phyloP scores from a whole-genome alignment of 345 rosid species.

The Cardamine occulta region DNA sequence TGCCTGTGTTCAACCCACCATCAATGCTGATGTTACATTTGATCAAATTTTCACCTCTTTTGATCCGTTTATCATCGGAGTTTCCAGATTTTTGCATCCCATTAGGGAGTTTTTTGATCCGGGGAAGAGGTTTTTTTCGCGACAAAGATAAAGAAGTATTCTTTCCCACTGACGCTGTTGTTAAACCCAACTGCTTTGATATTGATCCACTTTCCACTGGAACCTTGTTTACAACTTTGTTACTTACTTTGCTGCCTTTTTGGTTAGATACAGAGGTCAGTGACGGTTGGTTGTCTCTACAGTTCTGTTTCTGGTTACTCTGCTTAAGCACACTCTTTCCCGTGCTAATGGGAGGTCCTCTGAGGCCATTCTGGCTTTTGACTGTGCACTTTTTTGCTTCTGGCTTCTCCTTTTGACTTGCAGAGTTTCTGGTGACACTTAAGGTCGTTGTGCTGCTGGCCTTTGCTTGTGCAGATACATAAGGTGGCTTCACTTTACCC shows the following conservation, averaged over 20 bases:
- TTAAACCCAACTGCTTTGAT: slow-evolving; percentile 48
- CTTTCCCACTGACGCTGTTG: slow-evolving; percentile 40
- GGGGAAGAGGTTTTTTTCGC: slow-evolving; percentile 49
- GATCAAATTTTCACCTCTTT: slow-evolving; percentile 47
- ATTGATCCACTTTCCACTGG: slow-evolving; percentile 40
- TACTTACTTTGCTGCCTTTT: slow-evolving; percentile 46
- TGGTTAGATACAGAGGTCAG: slow-evolving; percentile 48
- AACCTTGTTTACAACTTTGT: slow-evolving; percentile 49
- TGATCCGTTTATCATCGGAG: slow-evolving; percentile 43
- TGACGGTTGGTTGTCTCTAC: slow-evolving; percentile 47
- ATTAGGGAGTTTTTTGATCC: slow-evolving; percentile 50
- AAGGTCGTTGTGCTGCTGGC: slow-evolving; percentile 44
- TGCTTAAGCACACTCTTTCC: slow-evolving; percentile 60
- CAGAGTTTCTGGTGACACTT: slow-evolving; percentile 36
- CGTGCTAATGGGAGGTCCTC: slow-evolving; percentile 46
- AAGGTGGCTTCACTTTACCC: slow-evolving; percentile 53
- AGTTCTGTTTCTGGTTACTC: slow-evolving; percentile 82
- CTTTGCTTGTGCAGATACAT: slow-evolving; percentile 53
- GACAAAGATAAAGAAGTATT: slow-evolving; percentile 45
- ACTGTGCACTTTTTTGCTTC: slow-evolving; percentile 48
- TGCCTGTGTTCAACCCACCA: slow-evolving; percentile 39
- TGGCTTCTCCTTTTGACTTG: slow-evolving; percentile 53
- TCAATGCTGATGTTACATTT: slow-evolving; percentile 54
- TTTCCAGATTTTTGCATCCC: slow-evolving; percentile 45
- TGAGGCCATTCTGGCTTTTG: slow-evolving; percentile 51